Evolutionary conservation across 352 stramenopile genomes (phyloP).

Genomic region (Pythium dissimile): DNA sequence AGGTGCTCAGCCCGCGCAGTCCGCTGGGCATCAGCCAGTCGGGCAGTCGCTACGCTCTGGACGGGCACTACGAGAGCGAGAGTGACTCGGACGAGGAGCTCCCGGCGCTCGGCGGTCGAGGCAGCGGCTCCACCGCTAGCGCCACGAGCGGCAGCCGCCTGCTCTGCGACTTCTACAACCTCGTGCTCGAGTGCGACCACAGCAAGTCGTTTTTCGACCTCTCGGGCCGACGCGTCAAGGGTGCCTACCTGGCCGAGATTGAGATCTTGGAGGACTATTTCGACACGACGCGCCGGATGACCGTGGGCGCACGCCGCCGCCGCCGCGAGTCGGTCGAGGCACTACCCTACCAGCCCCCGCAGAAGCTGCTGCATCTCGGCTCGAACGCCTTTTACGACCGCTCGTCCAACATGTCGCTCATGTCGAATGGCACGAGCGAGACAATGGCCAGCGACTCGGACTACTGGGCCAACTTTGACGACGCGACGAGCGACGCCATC

Average conservation of each 20-base stretch:
- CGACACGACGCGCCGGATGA: slow-evolving; percentile 12
- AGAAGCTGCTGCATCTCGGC: slow-evolving; percentile 18
- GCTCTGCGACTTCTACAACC: slow-evolving; percentile 80
- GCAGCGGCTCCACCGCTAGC: slow-evolving; percentile 24
- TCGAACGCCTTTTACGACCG: slow-evolving; percentile 13
- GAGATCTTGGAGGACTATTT: slow-evolving; percentile 69
- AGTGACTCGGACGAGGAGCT: slow-evolving; percentile 17
- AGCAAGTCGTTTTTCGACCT: slow-evolving; percentile 60
- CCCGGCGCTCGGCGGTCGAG: neutral
- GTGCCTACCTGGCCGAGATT: slow-evolving; percentile 43
- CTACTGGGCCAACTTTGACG: slow-evolving; percentile 21
- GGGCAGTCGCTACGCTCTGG: slow-evolving; percentile 7
- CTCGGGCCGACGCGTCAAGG: slow-evolving; percentile 49
- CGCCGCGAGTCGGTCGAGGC: slow-evolving; percentile 19
- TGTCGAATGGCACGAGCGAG: slow-evolving; percentile 20
- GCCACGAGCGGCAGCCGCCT: slow-evolving; percentile 68
- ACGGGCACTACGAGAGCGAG: slow-evolving; percentile 20
- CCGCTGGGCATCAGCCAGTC: slow-evolving; percentile 2
- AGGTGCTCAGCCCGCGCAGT: neutral
- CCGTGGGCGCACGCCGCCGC: slow-evolving; percentile 9
- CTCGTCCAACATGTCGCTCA: slow-evolving; percentile 24
- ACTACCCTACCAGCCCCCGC: slow-evolving; percentile 14
- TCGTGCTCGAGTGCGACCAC: slow-evolving; percentile 68
- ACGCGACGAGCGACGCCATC: slow-evolving; percentile 1
- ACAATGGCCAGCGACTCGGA: slow-evolving; percentile 15